Base-by-base conservation (phyloP, 768 basidiomycete species). In the Naganishia vishniacii region DNA sequence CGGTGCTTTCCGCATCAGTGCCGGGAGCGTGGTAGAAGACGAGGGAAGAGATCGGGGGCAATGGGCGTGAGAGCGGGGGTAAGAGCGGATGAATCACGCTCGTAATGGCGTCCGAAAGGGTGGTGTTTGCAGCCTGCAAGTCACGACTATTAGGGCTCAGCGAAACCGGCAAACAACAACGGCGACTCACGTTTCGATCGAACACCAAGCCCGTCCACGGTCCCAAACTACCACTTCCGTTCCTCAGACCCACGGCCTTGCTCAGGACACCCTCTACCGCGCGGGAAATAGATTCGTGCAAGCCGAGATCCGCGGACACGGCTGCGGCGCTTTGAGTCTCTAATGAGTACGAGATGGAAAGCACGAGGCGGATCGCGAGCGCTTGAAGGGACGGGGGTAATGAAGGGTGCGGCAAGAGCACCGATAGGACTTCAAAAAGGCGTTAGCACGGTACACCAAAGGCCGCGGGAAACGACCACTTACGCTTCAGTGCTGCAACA, bases 171-270 rank as follows among this genome's bases (percentile, higher is more conserved):
- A 15, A 34, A 20, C 18, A 26, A 42, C n/a, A 3, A 49, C 20
- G 28, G 6, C 1, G 5, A 62, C 61, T n/a, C 31, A 63, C 62
- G 18, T 41, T 32, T 56, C 42, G 37, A 34, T 65, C 61, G 15
- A 72, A 41, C 18, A 76, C 64, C 28, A 72, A 64, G 29, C 67
- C 69, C 49, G 73, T 71, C 74, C 74, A 77, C 9, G 71, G 71
- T 47, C 68, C 45, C 8, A 59, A 59, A 3, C 69, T 72, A 11
- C 74, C 72, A 18, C 66, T 46, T 34, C 66, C 65, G 28, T 70
- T 68, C 20, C 60, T 60, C 59, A 73, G 69, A 42, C 63, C 42
- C 16, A 72, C 56, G 7, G 73, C 73, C 6, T 48, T 45, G 44
- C 69, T 65, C 45, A 76, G 56, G 7, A 68, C 69, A 3, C 49